A percentile compares a stretch with the other conserved stretches of the same genome.
Conservation (phyloP, 345 rosid genomes). For the Hirschfeldia incana region DNA sequence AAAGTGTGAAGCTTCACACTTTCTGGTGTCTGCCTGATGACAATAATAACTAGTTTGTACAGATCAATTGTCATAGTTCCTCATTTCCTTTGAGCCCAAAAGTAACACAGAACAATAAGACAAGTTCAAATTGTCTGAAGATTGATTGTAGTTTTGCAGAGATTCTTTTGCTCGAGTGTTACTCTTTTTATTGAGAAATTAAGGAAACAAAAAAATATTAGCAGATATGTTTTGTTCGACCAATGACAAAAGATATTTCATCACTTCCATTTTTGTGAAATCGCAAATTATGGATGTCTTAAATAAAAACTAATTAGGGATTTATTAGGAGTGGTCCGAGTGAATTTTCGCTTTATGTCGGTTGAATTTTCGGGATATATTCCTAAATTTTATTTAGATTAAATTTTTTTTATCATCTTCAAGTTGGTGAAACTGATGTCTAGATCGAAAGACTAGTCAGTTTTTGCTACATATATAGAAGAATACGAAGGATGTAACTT, state of each 20-base stretch:
- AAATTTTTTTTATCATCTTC: too few relatives aligned
- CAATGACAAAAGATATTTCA: not conserved
- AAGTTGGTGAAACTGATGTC: too few relatives aligned
- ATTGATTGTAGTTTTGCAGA: not conserved
- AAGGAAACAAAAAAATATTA: not conserved
- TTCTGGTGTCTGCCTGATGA: conserved; percentile 40
- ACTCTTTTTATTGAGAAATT: not conserved
- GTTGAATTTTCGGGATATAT: too few relatives aligned
- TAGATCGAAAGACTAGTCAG: too few relatives aligned
- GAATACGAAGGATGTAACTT: too few relatives aligned
- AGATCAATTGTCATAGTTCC: conserved; percentile 33
- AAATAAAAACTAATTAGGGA: too few relatives aligned
- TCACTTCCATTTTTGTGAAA: not conserved
- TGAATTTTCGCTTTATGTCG: too few relatives aligned
- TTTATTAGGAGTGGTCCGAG: too few relatives aligned
- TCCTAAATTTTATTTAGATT: too few relatives aligned
- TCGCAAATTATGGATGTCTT: not conserved
- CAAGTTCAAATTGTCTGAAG: not conserved
- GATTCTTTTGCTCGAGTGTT: conserved; percentile 8
- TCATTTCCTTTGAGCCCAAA: conserved; percentile 5
- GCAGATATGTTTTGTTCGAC: not conserved
- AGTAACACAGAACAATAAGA: not conserved
- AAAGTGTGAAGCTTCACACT: conserved; percentile 63
- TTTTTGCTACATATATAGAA: too few relatives aligned
- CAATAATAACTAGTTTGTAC: conserved; percentile 39